A percentile compares a stretch with the other conserved stretches of the same genome.
phyloP scores from a whole-genome alignment of 176 grass and related monocot genomes.

The Carex kokanica region DNA sequence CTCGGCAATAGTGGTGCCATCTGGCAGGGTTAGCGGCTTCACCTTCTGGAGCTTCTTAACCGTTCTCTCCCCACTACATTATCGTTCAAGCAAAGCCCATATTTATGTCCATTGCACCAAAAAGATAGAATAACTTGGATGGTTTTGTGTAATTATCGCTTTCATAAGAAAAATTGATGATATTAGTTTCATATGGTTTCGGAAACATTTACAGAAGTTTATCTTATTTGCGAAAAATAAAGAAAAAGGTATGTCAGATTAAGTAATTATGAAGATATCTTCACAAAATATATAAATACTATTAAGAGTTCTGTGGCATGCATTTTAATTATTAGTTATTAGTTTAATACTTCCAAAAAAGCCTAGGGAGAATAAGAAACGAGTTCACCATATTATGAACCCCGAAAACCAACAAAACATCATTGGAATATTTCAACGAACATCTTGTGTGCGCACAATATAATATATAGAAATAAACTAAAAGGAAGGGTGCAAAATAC shows the following conservation, averaged over 20 bases:
- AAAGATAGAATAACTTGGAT: neutral
- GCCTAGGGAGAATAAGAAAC: neutral
- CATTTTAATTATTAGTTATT: neutral
- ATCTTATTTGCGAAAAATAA: neutral
- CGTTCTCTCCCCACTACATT: constrained; percentile 56
- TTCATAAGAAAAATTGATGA: neutral
- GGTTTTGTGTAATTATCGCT: neutral
- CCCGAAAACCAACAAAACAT: neutral
- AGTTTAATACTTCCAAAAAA: neutral
- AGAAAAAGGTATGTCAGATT: neutral
- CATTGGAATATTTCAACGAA: constrained; percentile 1
- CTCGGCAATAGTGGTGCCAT: constrained; percentile 55
- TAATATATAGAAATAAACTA: neutral
- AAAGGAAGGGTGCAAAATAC: neutral
- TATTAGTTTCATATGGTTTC: neutral
- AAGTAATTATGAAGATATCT: neutral
- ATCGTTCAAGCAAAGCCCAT: neutral
- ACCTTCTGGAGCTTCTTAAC: constrained; percentile 66
- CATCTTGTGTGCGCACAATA: neutral
- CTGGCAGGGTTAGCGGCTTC: constrained; percentile 62
- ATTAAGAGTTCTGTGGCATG: neutral
- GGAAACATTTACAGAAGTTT: neutral
- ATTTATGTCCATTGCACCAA: neutral
- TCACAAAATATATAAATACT: neutral
- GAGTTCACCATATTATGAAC: neutral